Evolutionary conservation across 2,329 filamentous ascomycete species (phyloP), one percentile per base, ranked within the genome.

Genomic region (Colletotrichum siamense): DNA sequence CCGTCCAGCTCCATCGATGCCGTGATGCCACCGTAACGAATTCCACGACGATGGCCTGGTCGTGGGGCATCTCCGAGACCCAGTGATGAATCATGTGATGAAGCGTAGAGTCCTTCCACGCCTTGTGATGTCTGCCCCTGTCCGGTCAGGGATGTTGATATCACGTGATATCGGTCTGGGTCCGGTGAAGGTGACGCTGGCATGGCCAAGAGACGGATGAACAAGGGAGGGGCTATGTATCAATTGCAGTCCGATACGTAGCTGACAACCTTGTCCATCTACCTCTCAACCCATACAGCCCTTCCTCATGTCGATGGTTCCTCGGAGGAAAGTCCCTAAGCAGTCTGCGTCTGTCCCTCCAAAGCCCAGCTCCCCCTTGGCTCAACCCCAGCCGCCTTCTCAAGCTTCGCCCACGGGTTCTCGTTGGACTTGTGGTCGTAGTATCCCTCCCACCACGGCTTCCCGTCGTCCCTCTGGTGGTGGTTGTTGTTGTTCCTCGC

Each of bases 361-460:
- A 71, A 15, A 5, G 89, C 77, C 91, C 90, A 93, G 1, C 79
- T 81, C 4, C 88, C 90, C 16, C 81, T 81, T 2, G 88, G 76
- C 52, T 83, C 78, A 63, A 93, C 78, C 0, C 88, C 88, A 28
- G 82, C 82, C 8, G 82, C 79, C 79, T 85, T 84, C 82, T 93
- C 92, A 24, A 93, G 83, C 10, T 81, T 83, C 67, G 88, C 90
- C 94, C 94, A 96, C 0, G 94, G 94, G 81, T 96, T 95, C 81
- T 93, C 89, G 79, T 95, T 91, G 77, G 93, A 94, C 74, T 88
- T 89, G 0, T 91, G 90, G 75, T 95, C 90, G 82, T 95, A 96
- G 82, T 94, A 95, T 44, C 88, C 92, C 52, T 89, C 85, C 83
- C 93, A 94, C 87, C 93, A 95, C 2, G 84, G 85, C 75, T 86